A percentile compares a stretch with the other conserved stretches of the same genome.
These are phyloP conservation scores for Macrophomina phaseolina DNA, from an alignment of 2,329 filamentous ascomycete species.

Conservation along the genomic window DNA sequence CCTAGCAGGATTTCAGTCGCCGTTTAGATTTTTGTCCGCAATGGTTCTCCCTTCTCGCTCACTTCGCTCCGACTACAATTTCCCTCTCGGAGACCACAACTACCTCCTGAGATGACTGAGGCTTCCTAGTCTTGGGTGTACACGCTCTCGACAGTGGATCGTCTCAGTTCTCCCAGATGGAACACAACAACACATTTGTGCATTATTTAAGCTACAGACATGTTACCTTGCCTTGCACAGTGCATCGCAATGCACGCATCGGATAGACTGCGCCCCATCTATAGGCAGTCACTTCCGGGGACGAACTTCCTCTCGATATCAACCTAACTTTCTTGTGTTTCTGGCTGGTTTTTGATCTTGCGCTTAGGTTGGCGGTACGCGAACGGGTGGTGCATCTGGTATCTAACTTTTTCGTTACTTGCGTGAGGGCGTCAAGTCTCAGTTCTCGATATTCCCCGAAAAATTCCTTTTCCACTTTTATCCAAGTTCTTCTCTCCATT, in stretches of 20 bases:
- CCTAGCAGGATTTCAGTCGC: slow-evolving; percentile 5
- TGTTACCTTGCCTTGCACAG: slow-evolving; percentile 22
- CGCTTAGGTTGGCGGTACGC: slow-evolving; percentile 17
- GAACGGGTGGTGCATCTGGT: slow-evolving; percentile 26
- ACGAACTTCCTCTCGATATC: slow-evolving; percentile 16
- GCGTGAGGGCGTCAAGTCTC: slow-evolving; percentile 22
- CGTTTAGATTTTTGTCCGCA: slow-evolving; percentile 22
- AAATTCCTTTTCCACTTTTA: slow-evolving; percentile 13
- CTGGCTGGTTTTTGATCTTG: slow-evolving; percentile 11
- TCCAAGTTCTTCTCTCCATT: slow-evolving; percentile 16
- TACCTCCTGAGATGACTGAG: not conserved
- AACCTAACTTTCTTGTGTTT: slow-evolving; percentile 19
- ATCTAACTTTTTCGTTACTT: slow-evolving; percentile 18
- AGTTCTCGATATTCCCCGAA: slow-evolving; percentile 26
- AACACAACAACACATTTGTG: slow-evolving; percentile 17
- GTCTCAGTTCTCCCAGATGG: not conserved
- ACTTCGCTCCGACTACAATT: slow-evolving; percentile 10
- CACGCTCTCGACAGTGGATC: not conserved
- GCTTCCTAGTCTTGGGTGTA: not conserved
- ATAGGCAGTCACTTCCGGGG: slow-evolving; percentile 11
- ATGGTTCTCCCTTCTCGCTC: slow-evolving; percentile 17
- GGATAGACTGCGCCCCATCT: slow-evolving; percentile 16
- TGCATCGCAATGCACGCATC: slow-evolving; percentile 1
- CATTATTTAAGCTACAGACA: slow-evolving; percentile 22
- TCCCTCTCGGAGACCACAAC: not conserved